These are phyloP conservation scores for Rhypophila decipiens DNA, from an alignment of 495 filamentous ascomycete genomes.

Conservation along the genomic window DNA sequence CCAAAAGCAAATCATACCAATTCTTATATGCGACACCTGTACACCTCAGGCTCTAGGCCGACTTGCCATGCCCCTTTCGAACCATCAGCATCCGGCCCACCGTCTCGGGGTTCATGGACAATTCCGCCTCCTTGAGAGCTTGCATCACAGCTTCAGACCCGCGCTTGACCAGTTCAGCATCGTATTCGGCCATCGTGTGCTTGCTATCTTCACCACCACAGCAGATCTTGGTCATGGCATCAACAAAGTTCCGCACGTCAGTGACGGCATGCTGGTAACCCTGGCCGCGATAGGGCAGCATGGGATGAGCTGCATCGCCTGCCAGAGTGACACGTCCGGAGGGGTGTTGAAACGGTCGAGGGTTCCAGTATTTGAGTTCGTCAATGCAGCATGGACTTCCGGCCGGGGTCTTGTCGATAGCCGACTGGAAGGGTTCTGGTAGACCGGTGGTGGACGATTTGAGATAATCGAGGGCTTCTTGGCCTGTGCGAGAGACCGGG, in stretches of 20 bases:
- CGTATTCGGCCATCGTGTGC: slow-evolving; percentile 31
- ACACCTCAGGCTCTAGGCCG: too few species aligned
- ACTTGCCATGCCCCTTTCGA: slow-evolving; percentile 12
- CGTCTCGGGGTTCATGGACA: slow-evolving; percentile 14
- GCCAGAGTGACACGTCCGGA: slow-evolving; percentile 45
- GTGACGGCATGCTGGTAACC: slow-evolving; percentile 44
- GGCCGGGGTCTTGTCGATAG: slow-evolving; percentile 37
- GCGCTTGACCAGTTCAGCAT: slow-evolving; percentile 43
- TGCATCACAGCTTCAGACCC: slow-evolving; percentile 39
- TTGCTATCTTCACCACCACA: slow-evolving; percentile 13
- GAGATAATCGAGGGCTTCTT: slow-evolving; percentile 28
- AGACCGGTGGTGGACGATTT: slow-evolving; percentile 31
- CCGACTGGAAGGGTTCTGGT: slow-evolving; percentile 34
- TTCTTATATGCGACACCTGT: too few species aligned
- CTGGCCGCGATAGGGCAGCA: slow-evolving; percentile 51
- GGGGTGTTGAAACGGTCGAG: slow-evolving; percentile 40
- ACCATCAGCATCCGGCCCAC: slow-evolving; percentile 18
- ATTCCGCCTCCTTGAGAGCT: slow-evolving; percentile 11
- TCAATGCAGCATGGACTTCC: slow-evolving; percentile 23
- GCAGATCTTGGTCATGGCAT: slow-evolving; percentile 22
- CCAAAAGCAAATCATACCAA: too few species aligned
- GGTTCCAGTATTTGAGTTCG: slow-evolving; percentile 29
- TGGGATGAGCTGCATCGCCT: slow-evolving; percentile 55
- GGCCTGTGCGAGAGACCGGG: slow-evolving; percentile 5
- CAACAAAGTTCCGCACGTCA: slow-evolving; percentile 37